These are phyloP conservation scores for Moesziomyces globuligerus DNA, from an alignment of 1,284 basidiomycete species.

Conservation along the genomic window DNA sequence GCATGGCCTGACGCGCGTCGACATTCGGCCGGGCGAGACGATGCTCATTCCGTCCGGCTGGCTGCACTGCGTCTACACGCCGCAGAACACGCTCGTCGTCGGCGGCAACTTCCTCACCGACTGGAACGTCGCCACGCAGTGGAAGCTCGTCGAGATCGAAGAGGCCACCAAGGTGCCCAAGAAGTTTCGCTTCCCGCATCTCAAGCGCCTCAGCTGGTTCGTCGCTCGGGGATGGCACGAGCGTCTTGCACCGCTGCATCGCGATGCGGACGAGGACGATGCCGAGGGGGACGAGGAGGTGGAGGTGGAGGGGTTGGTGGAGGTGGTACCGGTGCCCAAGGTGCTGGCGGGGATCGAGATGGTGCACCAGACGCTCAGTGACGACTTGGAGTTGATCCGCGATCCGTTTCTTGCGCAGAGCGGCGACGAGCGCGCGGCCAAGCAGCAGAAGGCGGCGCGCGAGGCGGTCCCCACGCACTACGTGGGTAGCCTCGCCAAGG, in stretches of 20 bases:
- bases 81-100: conserved; percentile 89
- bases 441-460: conserved; percentile 39
- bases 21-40: conserved; percentile 83
- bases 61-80: conserved; percentile 96
- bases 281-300: not conserved
- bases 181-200: conserved; percentile 87
- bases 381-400: conserved; percentile 42
- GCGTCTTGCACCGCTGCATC: conserved; percentile 24
- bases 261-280: not conserved
- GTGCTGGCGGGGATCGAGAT: conserved; percentile 33
- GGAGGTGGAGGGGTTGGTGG: conserved; percentile 1
- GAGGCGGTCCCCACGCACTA: conserved; percentile 39
- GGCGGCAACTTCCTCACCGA: conserved; percentile 80
- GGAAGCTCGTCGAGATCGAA: conserved; percentile 89
- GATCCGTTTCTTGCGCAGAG: conserved; percentile 23
- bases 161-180: conserved; percentile 90
- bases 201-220: conserved; percentile 67
- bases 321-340: conserved; percentile 18
- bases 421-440: conserved; percentile 32
- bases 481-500: conserved; percentile 25
- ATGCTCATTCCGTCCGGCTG: conserved; percentile 80
- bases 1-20: conserved; percentile 86
- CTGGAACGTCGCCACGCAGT: conserved; percentile 69
- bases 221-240: conserved; percentile 59
- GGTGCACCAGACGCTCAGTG: conserved; percentile 24